phyloP scores from a whole-genome alignment of 768 basidiomycete genomes.

The Asterophora lycoperdoides region DNA sequence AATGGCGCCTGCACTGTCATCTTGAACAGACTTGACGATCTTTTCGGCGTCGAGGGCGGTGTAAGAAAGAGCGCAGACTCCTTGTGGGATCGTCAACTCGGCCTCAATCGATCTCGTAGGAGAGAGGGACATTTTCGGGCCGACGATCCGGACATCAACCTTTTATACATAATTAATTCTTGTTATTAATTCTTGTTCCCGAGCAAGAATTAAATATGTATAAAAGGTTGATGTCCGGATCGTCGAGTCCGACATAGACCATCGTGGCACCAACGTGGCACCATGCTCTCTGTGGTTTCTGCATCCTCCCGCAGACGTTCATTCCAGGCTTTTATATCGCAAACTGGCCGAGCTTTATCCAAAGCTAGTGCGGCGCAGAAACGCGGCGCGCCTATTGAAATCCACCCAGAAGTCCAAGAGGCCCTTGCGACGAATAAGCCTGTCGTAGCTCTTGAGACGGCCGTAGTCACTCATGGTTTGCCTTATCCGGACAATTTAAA shows the following conservation, averaged over 20 bases:
- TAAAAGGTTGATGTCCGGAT: not conserved
- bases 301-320: not conserved
- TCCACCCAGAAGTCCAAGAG: conserved; percentile 81
- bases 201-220: no score
- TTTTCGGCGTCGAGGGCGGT: conserved; percentile 48
- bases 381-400: conserved; percentile 46
- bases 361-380: conserved; percentile 6
- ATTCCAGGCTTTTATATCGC: not conserved
- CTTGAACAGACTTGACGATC: conserved; percentile 59
- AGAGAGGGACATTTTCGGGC: conserved; percentile 8
- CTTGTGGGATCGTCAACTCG: conserved; percentile 38
- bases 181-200: no score
- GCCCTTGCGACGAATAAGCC: conserved; percentile 63
- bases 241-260: no score
- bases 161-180: no score
- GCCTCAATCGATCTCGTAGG: conserved; percentile 41
- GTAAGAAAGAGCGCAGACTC: conserved; percentile 57
- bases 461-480: conserved; percentile 91
- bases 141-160: not conserved
- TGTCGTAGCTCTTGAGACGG: conserved; percentile 88
- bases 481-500: conserved; percentile 75
- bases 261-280: no score
- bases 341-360: not conserved
- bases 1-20: conserved; percentile 66
- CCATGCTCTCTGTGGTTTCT: not conserved